A percentile compares a stretch with the other conserved stretches of the same genome.
Conservation (phyloP, 345 rosid genomes). For the Hevea brasiliensis region DNA sequence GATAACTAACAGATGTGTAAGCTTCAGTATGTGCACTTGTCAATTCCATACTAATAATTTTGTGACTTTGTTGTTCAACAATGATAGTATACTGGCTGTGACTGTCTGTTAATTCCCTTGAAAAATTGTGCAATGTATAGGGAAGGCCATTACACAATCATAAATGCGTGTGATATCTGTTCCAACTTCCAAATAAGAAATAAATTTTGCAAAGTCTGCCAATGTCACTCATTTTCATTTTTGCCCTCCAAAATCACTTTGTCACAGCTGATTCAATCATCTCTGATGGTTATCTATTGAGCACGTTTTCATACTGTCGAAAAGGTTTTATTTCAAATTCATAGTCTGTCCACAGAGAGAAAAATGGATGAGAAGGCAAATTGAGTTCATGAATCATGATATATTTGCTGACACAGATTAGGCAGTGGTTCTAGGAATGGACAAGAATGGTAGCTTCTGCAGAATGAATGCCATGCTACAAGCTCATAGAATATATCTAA, state of each 20-base stretch:
- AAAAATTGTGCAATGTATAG: neutral
- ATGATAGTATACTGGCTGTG: neutral
- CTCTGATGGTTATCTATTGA: neutral
- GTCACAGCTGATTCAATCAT: neutral
- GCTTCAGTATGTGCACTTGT: no score
- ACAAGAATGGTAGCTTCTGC: neutral
- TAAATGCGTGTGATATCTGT: no score
- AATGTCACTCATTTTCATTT: neutral
- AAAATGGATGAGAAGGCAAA: neutral
- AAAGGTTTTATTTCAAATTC: no score
- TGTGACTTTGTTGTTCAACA: neutral
- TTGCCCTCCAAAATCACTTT: neutral
- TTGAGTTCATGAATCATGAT: neutral
- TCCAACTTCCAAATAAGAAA: no score
- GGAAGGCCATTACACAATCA: no score
- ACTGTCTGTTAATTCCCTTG: no score
- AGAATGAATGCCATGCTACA: neutral
- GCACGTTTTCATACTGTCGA: neutral
- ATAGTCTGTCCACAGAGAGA: neutral
- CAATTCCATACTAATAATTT: neutral
- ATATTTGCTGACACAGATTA: neutral
- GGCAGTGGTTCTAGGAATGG: neutral
- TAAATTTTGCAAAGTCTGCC: no score
- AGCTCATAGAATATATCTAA: neutral
- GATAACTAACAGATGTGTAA: no score